A percentile compares a stretch with the other conserved stretches of the same genome.
Evolutionary conservation across 495 filamentous ascomycete species (phyloP).

Genomic region (Neohortaea acidophila): DNA sequence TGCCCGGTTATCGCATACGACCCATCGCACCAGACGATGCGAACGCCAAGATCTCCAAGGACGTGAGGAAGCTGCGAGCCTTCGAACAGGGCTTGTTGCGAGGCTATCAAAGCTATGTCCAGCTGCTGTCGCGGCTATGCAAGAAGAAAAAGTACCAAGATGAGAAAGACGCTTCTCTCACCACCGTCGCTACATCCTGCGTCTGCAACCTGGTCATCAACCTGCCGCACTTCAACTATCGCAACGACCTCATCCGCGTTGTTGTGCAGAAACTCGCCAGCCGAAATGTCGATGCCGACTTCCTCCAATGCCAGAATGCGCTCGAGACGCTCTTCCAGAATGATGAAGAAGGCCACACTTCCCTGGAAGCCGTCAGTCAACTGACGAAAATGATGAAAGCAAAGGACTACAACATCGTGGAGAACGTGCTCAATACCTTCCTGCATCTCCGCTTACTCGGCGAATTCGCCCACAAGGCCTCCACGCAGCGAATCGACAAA

Average conservation of each 20-base stretch:
- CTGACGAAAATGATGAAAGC: constrained; percentile 90
- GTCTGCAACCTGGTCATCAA: constrained; percentile 59
- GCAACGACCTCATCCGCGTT: constrained; percentile 71
- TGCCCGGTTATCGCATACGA: constrained; percentile 88
- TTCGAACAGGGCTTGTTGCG: constrained; percentile 74
- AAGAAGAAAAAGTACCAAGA: constrained; percentile 29
- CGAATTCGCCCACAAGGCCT: constrained; percentile 73
- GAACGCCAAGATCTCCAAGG: constrained; percentile 72
- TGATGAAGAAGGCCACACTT: constrained; percentile 75
- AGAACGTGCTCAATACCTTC: constrained; percentile 79
- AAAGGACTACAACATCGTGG: constrained; percentile 62
- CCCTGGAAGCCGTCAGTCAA: constrained; percentile 71
- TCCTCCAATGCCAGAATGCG: constrained; percentile 60
- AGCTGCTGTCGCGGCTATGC: constrained; percentile 51
- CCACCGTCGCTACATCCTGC: constrained; percentile 67
- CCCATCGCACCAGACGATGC: constrained; percentile 57
- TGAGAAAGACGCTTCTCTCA: constrained; percentile 30
- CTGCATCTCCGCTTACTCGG: constrained; percentile 74
- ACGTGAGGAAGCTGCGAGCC: constrained; percentile 60
- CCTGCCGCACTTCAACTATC: constrained; percentile 94
- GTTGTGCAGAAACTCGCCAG: constrained; percentile 65
- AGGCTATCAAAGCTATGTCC: constrained; percentile 70
- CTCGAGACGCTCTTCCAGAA: constrained; percentile 69
- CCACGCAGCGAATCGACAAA: constrained; percentile 52
- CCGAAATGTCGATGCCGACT: constrained; percentile 52